Conservation (phyloP, 2,329 filamentous ascomycete genomes). For the Teratosphaeria destructans region DNA sequence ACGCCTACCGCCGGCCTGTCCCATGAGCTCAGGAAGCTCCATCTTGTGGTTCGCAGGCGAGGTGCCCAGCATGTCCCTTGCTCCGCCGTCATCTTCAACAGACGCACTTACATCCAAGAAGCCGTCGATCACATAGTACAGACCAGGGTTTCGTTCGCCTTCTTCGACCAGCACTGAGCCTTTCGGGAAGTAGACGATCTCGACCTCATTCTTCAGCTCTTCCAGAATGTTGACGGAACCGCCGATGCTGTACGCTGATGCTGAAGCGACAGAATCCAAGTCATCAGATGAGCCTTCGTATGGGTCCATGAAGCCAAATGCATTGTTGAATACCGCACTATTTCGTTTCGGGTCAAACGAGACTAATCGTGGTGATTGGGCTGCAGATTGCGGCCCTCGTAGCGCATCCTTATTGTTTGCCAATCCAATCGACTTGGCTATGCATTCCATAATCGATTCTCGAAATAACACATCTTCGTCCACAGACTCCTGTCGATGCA, state of each 20-base stretch:
- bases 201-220: slow-evolving; percentile 82
- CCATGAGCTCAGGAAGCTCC: slow-evolving; percentile 3
- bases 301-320: slow-evolving; percentile 42
- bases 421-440: slow-evolving; percentile 87
- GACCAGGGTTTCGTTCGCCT: slow-evolving; percentile 86
- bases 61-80: slow-evolving; percentile 35
- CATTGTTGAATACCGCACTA: slow-evolving; percentile 76
- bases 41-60: slow-evolving; percentile 13
- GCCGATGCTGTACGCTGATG: slow-evolving; percentile 40
- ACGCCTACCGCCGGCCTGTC: slow-evolving; percentile 4
- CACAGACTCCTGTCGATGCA: slow-evolving; percentile 67
- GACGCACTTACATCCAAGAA: slow-evolving; percentile 92
- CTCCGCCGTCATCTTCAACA: slow-evolving; percentile 50
- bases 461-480: slow-evolving; percentile 86
- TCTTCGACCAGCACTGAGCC: slow-evolving; percentile 91
- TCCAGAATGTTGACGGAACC: slow-evolving; percentile 57
- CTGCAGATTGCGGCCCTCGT: slow-evolving; percentile 62
- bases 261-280: slow-evolving; percentile 64
- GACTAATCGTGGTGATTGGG: slow-evolving; percentile 73
- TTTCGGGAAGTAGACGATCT: slow-evolving; percentile 95
- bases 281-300: slow-evolving; percentile 78
- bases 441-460: slow-evolving; percentile 83
- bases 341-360: slow-evolving; percentile 75
- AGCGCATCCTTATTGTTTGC: slow-evolving; percentile 56
- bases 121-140: slow-evolving; percentile 96